Evolutionary conservation across 2,329 filamentous ascomycete species (phyloP).

Genomic region (Mycosphaerella sp.): DNA sequence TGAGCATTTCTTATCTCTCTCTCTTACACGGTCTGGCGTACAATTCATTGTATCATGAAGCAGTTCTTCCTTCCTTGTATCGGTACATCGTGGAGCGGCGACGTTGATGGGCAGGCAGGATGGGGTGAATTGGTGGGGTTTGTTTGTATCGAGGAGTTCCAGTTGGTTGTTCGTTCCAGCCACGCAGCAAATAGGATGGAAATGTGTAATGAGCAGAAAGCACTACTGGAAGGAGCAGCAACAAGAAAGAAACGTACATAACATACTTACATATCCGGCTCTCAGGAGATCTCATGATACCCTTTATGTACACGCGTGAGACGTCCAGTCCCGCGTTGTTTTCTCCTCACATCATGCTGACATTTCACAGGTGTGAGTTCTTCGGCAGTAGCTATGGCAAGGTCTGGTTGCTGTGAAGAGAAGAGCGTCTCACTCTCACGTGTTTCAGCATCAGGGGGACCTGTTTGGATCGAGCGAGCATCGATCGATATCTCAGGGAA

Average conservation of each 20-base stretch:
- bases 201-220: conserved; percentile 7
- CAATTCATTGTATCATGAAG: conserved; percentile 10
- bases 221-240: conserved; percentile 1
- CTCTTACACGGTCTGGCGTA: not conserved
- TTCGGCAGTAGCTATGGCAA: conserved; percentile 11
- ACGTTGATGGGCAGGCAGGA: not conserved
- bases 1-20: conserved; percentile 15
- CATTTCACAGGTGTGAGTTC: conserved; percentile 1
- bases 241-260: not conserved
- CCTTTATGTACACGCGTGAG: too few species aligned
- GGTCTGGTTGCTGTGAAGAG: not conserved
- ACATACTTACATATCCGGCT: not conserved
- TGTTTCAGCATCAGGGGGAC: not conserved
- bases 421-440: too few species aligned
- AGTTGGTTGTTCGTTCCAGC: not conserved
- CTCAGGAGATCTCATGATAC: too few species aligned
- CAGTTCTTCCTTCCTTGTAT: conserved; percentile 6
- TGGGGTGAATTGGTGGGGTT: not conserved
- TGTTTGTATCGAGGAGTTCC: not conserved
- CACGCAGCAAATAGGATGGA: not conserved
- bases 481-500: not conserved
- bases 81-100: not conserved
- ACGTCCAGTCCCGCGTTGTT: too few species aligned
- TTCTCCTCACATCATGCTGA: too few species aligned
- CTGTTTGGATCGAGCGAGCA: not conserved